A percentile compares a stretch with the other conserved stretches of the same genome.
These are phyloP conservation scores for Tricladium varicosporioides DNA, from an alignment of 2,329 filamentous ascomycete genomes.

Conservation along the genomic window DNA sequence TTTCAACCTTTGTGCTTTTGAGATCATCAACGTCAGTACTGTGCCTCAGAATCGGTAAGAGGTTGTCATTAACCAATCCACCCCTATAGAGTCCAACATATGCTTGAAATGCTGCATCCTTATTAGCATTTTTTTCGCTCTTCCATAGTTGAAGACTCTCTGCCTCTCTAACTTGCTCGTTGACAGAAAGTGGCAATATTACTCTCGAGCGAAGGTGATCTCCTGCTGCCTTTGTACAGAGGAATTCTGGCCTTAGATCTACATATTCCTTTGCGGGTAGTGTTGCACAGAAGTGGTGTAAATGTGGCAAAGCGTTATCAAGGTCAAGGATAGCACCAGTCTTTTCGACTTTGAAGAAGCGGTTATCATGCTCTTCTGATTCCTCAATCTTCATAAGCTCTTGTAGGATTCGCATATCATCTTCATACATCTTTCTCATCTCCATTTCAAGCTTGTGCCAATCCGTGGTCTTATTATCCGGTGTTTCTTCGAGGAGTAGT, in stretches of 20 bases:
- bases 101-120: conserved; percentile 76
- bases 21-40: conserved; percentile 38
- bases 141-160: conserved; percentile 57
- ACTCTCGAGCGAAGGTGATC: conserved; percentile 56
- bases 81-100: conserved; percentile 68
- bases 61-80: conserved; percentile 72
- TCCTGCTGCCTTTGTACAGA: conserved; percentile 42
- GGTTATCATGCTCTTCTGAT: conserved; percentile 34
- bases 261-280: conserved; percentile 55
- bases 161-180: conserved; percentile 56
- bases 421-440: conserved; percentile 55
- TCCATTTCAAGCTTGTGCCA: conserved; percentile 68
- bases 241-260: conserved; percentile 67
- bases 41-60: conserved; percentile 58
- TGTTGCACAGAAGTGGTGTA: conserved; percentile 76
- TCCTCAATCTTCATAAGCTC: conserved; percentile 24
- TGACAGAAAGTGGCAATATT: conserved; percentile 67
- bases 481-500: conserved; percentile 50
- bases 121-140: conserved; percentile 59
- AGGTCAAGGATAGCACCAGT: conserved; percentile 67
- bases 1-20: conserved; percentile 54
- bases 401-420: conserved; percentile 30
- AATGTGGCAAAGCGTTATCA: conserved; percentile 70
- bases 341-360: conserved; percentile 40
- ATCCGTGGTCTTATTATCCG: conserved; percentile 38